Evolutionary conservation across 2,329 filamentous ascomycete genomes (phyloP).

Genomic region (Rutstroemia sp.): DNA sequence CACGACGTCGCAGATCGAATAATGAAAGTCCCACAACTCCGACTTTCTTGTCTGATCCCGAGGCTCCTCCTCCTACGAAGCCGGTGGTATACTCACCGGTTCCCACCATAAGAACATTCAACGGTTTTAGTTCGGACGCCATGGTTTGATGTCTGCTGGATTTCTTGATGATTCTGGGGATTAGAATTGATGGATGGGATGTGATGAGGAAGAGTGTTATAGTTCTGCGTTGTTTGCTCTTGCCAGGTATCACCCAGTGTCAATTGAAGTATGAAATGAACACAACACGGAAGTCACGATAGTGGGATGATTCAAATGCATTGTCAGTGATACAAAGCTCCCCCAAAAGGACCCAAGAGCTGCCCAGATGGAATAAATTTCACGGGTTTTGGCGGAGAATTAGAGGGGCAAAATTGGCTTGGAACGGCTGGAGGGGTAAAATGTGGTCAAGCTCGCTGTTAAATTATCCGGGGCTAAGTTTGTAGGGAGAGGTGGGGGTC

Average conservation of each 20-base stretch:
- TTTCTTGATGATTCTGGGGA: neutral
- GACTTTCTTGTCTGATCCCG: constrained; percentile 90
- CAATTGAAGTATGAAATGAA: neutral
- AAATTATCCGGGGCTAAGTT: constrained; percentile 8
- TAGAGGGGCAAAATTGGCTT: neutral
- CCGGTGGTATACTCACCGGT: constrained; percentile 97
- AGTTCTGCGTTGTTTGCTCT: neutral
- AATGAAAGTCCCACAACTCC: constrained; percentile 86
- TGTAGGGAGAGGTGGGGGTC: constrained; percentile 1
- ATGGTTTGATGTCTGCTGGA: neutral
- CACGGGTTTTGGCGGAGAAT: constrained; percentile 10
- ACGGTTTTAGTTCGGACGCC: constrained; percentile 14
- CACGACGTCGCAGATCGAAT: constrained; percentile 80
- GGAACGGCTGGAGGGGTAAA: neutral
- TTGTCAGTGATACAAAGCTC: neutral
- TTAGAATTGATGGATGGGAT: neutral
- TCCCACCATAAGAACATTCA: constrained; percentile 41
- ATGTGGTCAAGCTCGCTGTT: neutral
- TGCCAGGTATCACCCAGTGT: neutral
- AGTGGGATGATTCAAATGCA: constrained; percentile 1
- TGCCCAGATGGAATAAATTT: neutral
- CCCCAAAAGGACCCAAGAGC: neutral
- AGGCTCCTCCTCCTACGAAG: constrained; percentile 77
- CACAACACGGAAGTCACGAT: neutral
- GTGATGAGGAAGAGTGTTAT: too few species aligned